Evolutionary conservation across 2,329 filamentous ascomycete species (phyloP).

Genomic region (Penicillium rolfsii): DNA sequence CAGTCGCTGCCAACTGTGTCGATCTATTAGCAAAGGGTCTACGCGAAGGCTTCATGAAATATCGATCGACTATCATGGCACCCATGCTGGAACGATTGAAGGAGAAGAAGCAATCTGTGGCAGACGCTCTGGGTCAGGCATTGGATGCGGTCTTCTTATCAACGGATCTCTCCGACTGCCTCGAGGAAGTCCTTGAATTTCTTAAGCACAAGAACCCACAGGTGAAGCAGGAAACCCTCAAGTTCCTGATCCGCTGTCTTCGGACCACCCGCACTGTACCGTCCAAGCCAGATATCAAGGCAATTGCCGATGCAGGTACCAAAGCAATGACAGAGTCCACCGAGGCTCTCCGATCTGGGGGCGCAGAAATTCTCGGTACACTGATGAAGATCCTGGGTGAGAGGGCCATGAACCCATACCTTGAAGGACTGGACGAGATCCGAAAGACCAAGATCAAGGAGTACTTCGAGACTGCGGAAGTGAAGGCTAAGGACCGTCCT

Average conservation of each 20-base stretch:
- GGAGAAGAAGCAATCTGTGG: constrained; percentile 90
- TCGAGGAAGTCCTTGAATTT: constrained; percentile 87
- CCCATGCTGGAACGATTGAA: constrained; percentile 95
- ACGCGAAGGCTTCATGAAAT: constrained; percentile 75
- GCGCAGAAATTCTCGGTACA: constrained; percentile 88
- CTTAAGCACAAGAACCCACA: constrained; percentile 95
- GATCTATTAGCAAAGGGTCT: constrained; percentile 86
- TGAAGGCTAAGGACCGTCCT: constrained; percentile 89
- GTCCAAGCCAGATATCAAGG: constrained; percentile 77
- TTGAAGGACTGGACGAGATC: constrained; percentile 94
- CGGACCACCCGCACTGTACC: constrained; percentile 83
- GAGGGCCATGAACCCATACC: constrained; percentile 86
- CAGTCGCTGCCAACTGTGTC: constrained; percentile 88
- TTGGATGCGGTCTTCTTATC: constrained; percentile 71
- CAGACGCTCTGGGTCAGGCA: constrained; percentile 84
- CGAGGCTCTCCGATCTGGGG: constrained; percentile 81
- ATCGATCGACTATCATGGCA: constrained; percentile 77
- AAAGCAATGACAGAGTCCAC: constrained; percentile 89
- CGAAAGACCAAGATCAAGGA: constrained; percentile 95
- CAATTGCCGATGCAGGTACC: constrained; percentile 84
- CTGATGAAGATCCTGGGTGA: constrained; percentile 99
- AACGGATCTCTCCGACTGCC: constrained; percentile 76
- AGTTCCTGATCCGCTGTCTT: constrained; percentile 87
- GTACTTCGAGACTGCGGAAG: constrained; percentile 78
- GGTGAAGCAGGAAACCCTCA: constrained; percentile 92